Percentiles rank a stretch among this genome's conserved stretches.
These are phyloP conservation scores for Litchi chinensis DNA, from an alignment of 345 rosid genomes.

Conservation along the genomic window DNA sequence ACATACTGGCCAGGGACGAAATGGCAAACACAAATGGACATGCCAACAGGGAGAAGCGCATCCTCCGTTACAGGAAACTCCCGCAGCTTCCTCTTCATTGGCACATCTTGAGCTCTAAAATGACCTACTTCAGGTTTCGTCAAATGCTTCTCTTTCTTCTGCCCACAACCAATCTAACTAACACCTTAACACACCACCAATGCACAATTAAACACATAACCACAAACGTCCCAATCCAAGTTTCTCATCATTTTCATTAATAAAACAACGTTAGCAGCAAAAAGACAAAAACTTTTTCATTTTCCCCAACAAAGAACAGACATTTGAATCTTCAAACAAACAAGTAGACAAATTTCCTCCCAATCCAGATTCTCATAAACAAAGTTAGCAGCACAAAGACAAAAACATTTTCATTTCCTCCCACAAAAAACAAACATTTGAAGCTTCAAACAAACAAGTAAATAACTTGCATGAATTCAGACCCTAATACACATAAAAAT, in stretches of 20 bases:
- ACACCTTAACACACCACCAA: slow-evolving; percentile 41
- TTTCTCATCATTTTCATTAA: not conserved
- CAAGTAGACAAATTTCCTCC: not conserved
- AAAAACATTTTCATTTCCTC: not conserved
- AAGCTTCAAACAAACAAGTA: not conserved
- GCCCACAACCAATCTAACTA: slow-evolving; percentile 89
- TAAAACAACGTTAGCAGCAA: not conserved
- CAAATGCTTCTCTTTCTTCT: slow-evolving; percentile 93
- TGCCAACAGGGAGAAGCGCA: slow-evolving; percentile 85
- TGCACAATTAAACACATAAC: slow-evolving; percentile 26
- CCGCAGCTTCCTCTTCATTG: slow-evolving; percentile 84
- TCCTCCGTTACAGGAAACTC: slow-evolving; percentile 96
- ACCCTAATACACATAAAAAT: not conserved
- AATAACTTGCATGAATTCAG: no score
- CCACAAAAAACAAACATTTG: not conserved
- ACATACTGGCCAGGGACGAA: slow-evolving; percentile 89
- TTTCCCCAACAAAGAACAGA: not conserved
- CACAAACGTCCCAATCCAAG: not conserved
- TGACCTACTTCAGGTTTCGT: slow-evolving; percentile 93
- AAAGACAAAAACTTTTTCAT: not conserved
- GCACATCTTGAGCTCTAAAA: slow-evolving; percentile 95
- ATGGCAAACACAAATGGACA: slow-evolving; percentile 75
- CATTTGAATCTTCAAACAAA: not conserved
- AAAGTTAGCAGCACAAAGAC: not conserved
- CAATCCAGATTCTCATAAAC: not conserved